A percentile compares a stretch with the other conserved stretches of the same genome.
These are phyloP conservation scores for Phaseolus coccineus DNA, from an alignment of 331 rosid species.

Conservation along the genomic window DNA sequence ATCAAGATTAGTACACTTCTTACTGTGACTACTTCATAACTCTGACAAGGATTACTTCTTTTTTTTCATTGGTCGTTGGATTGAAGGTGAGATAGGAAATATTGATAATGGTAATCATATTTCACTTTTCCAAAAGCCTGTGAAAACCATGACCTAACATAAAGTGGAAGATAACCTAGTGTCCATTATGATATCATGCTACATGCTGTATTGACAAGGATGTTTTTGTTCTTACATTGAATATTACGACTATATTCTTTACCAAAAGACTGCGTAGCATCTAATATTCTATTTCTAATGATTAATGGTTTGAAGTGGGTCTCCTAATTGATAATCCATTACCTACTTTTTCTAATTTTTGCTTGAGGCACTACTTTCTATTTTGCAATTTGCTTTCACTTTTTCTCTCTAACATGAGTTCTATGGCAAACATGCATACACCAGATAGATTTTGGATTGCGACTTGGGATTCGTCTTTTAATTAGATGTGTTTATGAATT, in stretches of 20 bases:
- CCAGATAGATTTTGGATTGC: conserved; percentile 34
- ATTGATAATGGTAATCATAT: conserved; percentile 44
- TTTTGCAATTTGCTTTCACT: conserved; percentile 24
- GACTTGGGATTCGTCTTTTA: conserved; percentile 31
- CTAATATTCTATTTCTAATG: conserved; percentile 42
- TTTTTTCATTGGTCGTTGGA: conserved; percentile 20
- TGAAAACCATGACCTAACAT: conserved; percentile 45
- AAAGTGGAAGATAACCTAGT: conserved; percentile 50
- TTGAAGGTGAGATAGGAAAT: conserved; percentile 34
- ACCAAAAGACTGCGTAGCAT: conserved; percentile 35
- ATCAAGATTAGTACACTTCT: conserved; percentile 6
- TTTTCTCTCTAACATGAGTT: conserved; percentile 16
- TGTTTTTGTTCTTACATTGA: conserved; percentile 45
- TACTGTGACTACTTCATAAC: conserved; percentile 29
- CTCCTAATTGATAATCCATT: conserved; percentile 41
- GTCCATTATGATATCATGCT: conserved; percentile 48
- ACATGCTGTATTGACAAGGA: conserved; percentile 45
- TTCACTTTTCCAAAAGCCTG: conserved; percentile 34
- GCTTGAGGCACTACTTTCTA: conserved; percentile 31
- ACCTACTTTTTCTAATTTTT: conserved; percentile 32
- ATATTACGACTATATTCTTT: conserved; percentile 33
- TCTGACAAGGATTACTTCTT: conserved; percentile 41
- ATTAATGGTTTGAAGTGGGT: conserved; percentile 41
- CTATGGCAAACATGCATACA: background rate
- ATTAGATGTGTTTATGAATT: conserved; percentile 23